Conservation (phyloP, 352 stramenopile genomes). For the Phytopythium mirpurense region DNA sequence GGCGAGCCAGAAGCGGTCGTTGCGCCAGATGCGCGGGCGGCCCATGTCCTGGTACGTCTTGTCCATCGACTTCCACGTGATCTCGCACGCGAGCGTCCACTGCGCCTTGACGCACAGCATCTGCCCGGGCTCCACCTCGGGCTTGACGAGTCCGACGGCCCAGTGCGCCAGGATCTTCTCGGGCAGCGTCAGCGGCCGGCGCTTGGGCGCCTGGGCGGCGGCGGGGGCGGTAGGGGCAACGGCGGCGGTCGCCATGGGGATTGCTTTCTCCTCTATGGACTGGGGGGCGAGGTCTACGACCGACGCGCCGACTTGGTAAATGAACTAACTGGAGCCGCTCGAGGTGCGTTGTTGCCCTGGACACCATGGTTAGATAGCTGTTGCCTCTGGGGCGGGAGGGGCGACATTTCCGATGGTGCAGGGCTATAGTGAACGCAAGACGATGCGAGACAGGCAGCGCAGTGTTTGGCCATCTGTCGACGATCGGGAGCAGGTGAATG, state of each 20-base stretch:
- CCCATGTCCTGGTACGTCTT: slow-evolving; percentile 87
- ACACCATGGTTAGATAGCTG: too few species aligned
- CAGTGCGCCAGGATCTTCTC: slow-evolving; percentile 83
- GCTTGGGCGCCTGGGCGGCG: slow-evolving; percentile 10
- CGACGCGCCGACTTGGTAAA: slow-evolving; percentile 2
- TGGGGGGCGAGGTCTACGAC: not conserved
- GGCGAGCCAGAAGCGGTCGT: slow-evolving; percentile 84
- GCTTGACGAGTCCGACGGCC: slow-evolving; percentile 61
- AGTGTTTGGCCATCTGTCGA: slow-evolving; percentile 5
- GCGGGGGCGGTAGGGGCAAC: not conserved
- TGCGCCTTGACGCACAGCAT: slow-evolving; percentile 84
- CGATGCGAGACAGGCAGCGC: not conserved
- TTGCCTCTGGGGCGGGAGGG: not conserved
- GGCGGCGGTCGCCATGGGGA: slow-evolving; percentile 2
- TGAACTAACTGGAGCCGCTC: too few species aligned
- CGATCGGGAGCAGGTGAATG: not conserved
- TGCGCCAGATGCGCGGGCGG: slow-evolving; percentile 75
- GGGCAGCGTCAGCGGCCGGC: slow-evolving; percentile 65
- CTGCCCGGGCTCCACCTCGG: slow-evolving; percentile 56
- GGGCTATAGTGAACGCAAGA: slow-evolving; percentile 3
- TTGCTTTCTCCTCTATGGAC: slow-evolving; percentile 2
- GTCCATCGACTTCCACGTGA: slow-evolving; percentile 89
- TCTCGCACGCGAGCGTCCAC: slow-evolving; percentile 82
- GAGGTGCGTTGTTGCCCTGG: too few species aligned
- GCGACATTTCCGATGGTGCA: slow-evolving; percentile 21